Conservation (phyloP, 2,329 filamentous ascomycete species). For the Ascocoryne sarcoides region DNA sequence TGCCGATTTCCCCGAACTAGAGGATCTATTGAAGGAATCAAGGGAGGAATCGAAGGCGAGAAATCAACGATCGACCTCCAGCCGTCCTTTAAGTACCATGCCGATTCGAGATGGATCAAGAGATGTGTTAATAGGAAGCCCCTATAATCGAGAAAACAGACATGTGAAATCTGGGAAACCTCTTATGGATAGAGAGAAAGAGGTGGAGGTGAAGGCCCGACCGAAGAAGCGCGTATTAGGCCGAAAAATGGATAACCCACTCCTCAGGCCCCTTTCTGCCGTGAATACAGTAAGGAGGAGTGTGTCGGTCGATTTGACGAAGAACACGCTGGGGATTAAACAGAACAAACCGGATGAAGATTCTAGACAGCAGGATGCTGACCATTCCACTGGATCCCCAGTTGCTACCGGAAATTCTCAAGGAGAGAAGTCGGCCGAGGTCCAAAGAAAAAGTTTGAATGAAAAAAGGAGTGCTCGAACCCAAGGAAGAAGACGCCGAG, state of each 20-base stretch:
- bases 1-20: conserved; percentile 18
- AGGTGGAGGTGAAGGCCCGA: conserved; percentile 8
- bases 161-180: too few species aligned
- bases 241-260: conserved; percentile 17
- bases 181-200: too few species aligned
- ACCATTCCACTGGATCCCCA: not conserved
- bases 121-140: too few species aligned
- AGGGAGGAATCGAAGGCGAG: too few species aligned
- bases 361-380: not conserved
- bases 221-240: conserved; percentile 20
- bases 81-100: too few species aligned
- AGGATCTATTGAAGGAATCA: conserved; percentile 4
- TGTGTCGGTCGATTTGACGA: not conserved
- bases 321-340: not conserved
- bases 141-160: too few species aligned
- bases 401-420: not conserved
- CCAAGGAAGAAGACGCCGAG: not conserved
- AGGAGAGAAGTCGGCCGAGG: not conserved
- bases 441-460: not conserved
- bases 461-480: not conserved
- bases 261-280: conserved; percentile 16
- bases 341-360: not conserved
- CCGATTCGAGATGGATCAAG: too few species aligned
- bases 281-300: too few species aligned
- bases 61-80: too few species aligned